Percentiles rank a stretch among this genome's conserved stretches.
Evolutionary conservation across 441 rosid species (phyloP).

Genomic region (Viola pubescens): DNA sequence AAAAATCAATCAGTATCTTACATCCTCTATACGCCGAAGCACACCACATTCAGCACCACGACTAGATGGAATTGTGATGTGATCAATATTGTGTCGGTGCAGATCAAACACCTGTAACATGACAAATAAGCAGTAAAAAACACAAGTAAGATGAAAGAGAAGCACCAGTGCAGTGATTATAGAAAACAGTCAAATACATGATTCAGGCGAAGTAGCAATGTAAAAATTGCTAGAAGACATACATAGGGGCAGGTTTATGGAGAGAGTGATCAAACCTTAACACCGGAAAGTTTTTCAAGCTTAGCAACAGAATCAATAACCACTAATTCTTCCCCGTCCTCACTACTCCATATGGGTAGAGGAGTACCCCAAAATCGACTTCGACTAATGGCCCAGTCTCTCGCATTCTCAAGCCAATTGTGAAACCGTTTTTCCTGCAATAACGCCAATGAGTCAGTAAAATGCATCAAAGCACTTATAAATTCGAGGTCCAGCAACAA

Average conservation of each 20-base stretch:
- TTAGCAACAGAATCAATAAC: slow-evolving; percentile 81
- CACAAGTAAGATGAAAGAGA: neutral
- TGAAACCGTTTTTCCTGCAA: slow-evolving; percentile 91
- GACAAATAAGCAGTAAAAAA: slow-evolving; percentile 14
- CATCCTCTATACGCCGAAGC: slow-evolving; percentile 88
- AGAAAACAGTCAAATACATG: too few relatives aligned
- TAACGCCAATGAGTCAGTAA: neutral
- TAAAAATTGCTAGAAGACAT: too few relatives aligned
- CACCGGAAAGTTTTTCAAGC: slow-evolving; percentile 90
- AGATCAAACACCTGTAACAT: slow-evolving; percentile 73
- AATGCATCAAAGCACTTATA: slow-evolving; percentile 2
- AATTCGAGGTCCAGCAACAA: neutral
- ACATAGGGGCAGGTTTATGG: neutral
- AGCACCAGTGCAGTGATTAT: neutral
- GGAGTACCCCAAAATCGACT: slow-evolving; percentile 99
- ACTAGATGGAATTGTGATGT: slow-evolving; percentile 74
- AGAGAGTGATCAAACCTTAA: slow-evolving; percentile 46
- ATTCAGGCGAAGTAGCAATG: too few relatives aligned
- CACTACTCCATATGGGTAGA: slow-evolving; percentile 88
- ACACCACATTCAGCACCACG: slow-evolving; percentile 78
- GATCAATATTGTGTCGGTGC: slow-evolving; percentile 97
- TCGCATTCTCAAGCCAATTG: slow-evolving; percentile 98
- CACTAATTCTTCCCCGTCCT: slow-evolving; percentile 66
- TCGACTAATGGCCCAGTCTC: slow-evolving; percentile 98
- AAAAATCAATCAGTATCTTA: slow-evolving; percentile 30